Conservation (phyloP, 768 basidiomycete species). For the Pisolithus albus region DNA sequence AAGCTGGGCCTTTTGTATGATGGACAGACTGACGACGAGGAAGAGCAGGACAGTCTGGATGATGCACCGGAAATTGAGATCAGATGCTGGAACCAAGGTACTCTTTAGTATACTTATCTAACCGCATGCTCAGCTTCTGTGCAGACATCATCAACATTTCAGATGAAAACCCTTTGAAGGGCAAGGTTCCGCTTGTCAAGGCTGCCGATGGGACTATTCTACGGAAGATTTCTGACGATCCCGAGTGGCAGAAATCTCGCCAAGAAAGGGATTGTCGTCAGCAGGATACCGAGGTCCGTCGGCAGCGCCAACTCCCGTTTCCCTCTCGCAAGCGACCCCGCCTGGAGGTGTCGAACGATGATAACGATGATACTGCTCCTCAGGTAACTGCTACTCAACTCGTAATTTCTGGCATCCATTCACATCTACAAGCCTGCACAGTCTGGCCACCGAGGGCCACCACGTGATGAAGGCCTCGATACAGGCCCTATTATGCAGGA, state of each 20-base stretch:
- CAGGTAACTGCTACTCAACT: background rate
- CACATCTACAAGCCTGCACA: background rate
- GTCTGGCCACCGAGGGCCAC: background rate
- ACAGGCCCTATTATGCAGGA: background rate
- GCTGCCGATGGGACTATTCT: background rate
- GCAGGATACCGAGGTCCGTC: background rate
- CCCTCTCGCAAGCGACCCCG: background rate
- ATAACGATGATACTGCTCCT: background rate
- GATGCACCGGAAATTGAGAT: background rate
- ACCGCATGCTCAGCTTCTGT: background rate
- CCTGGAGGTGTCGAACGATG: background rate
- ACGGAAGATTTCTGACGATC: background rate
- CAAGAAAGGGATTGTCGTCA: background rate
- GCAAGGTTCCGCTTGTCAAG: background rate
- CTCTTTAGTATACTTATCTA: background rate
- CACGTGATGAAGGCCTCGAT: background rate
- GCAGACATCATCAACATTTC: background rate
- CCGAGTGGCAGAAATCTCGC: background rate
- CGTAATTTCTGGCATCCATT: background rate
- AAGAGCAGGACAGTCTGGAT: background rate
- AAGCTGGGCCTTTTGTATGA: background rate
- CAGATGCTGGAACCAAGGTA: background rate
- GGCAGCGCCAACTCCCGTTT: background rate
- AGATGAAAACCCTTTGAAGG: background rate
- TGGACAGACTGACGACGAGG: background rate